These are phyloP conservation scores for Sporodiniella umbellata DNA, from an alignment of 371 early-diverging fungal genomes.

Conservation along the genomic window DNA sequence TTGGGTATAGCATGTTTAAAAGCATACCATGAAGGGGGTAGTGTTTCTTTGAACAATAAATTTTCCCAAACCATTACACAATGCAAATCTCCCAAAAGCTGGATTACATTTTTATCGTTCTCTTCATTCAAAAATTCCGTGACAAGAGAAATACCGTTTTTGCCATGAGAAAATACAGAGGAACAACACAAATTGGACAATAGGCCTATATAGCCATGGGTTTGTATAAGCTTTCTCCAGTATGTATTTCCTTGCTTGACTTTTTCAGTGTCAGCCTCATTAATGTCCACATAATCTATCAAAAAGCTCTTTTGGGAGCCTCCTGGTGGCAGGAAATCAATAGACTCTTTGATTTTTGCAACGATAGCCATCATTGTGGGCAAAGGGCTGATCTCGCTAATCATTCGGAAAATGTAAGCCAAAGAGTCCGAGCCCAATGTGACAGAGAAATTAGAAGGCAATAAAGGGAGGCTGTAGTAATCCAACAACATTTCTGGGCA, in stretches of 20 bases:
- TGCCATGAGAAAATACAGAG: slow-evolving; percentile 62
- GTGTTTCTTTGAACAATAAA: slow-evolving; percentile 52
- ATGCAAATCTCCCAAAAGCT: slow-evolving; percentile 63
- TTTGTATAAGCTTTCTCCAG: slow-evolving; percentile 55
- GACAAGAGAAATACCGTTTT: slow-evolving; percentile 58
- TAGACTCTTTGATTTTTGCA: slow-evolving; percentile 46
- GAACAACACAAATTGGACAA: slow-evolving; percentile 76
- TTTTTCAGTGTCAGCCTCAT: slow-evolving; percentile 46
- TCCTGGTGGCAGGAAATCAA: slow-evolving; percentile 35
- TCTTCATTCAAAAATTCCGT: slow-evolving; percentile 56
- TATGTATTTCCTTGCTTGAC: slow-evolving; percentile 49
- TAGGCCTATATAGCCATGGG: slow-evolving; percentile 65
- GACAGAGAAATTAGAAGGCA: slow-evolving; percentile 77
- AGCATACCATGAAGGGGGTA: slow-evolving; percentile 71
- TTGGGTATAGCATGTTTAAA: slow-evolving; percentile 18
- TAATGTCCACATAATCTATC: slow-evolving; percentile 48
- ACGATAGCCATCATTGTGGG: slow-evolving; percentile 49
- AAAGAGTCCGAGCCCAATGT: slow-evolving; percentile 67
- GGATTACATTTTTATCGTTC: slow-evolving; percentile 51
- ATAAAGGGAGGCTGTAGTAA: slow-evolving; percentile 60
- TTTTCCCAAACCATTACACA: slow-evolving; percentile 70
- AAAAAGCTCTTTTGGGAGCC: slow-evolving; percentile 29
- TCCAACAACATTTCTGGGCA: slow-evolving; percentile 65
- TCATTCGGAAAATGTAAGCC: slow-evolving; percentile 68
- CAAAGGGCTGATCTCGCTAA: slow-evolving; percentile 64